These are phyloP conservation scores for Pterocarpus santalinus DNA, from an alignment of 306 rosid species.

Conservation along the genomic window DNA sequence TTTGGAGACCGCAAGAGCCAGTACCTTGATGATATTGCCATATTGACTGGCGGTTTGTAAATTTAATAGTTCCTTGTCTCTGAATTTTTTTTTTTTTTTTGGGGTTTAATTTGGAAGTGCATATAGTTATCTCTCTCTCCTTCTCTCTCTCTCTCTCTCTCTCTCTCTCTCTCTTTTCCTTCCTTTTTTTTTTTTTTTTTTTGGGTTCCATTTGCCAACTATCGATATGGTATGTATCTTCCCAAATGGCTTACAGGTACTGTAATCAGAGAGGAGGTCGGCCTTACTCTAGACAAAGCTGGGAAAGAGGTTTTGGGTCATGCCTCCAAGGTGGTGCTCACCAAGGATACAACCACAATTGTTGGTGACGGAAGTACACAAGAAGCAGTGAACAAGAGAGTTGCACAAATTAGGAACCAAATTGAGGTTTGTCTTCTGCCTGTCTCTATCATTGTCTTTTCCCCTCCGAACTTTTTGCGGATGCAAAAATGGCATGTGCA, in stretches of 20 bases:
- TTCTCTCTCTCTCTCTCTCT: too few species aligned
- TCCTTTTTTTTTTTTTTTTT: neutral
- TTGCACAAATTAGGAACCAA: constrained; percentile 83
- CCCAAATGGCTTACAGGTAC: constrained; percentile 66
- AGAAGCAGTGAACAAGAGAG: constrained; percentile 92
- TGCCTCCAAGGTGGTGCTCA: constrained; percentile 96
- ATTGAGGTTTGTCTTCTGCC: constrained; percentile 70
- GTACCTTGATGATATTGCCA: constrained; percentile 97
- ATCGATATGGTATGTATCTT: constrained; percentile 7
- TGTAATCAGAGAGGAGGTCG: constrained; percentile 96
- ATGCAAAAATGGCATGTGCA: neutral
- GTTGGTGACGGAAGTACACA: constrained; percentile 99
- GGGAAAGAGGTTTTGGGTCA: constrained; percentile 92
- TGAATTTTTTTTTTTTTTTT: too few species aligned
- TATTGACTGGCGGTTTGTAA: constrained; percentile 84
- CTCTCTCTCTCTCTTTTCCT: too few species aligned
- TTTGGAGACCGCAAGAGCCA: constrained; percentile 99
- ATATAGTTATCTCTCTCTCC: neutral
- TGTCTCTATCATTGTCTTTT: neutral
- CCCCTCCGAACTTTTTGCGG: neutral
- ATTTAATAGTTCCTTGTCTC: neutral
- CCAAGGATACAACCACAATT: constrained; percentile 88
- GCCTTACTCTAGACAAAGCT: constrained; percentile 89
- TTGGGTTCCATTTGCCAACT: neutral
- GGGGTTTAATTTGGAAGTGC: neutral